Base-by-base conservation (phyloP, 2,329 filamentous ascomycete species). In the Sordariomycetes sp. region DNA sequence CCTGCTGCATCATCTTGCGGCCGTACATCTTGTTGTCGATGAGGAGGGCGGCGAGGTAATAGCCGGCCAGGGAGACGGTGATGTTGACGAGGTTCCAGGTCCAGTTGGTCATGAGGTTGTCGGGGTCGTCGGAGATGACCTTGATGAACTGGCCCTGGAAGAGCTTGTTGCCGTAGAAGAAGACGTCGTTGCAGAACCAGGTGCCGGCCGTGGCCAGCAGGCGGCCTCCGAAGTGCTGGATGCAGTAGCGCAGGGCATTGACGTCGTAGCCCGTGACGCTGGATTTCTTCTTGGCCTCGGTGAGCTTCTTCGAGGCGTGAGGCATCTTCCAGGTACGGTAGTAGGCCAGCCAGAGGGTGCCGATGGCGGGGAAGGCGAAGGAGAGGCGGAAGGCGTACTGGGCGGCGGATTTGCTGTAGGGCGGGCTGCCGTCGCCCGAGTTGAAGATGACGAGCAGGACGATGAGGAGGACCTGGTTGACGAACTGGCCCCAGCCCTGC, bases 101-200 rank as follows among this genome's bases (percentile, higher is more conserved):
- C 90, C 90, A 96, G 40, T 73, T 80, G 21, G 79, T 80, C 75
- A 94, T 83, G 55, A 95, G 75, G 7, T 83, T 86, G 23, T 67
- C 61, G 42, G 76, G 73, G 44, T 72, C 61, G 34, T 77, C 70
- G 35, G 79, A 83, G 46, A 95, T 80, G 52, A 92, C 82, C 21
- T 66, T 67, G 62, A 95, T 94, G 64, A 95, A 95, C 54, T 90
- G 75, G 42, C 74, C 75, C 64, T 94, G 88, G 74, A 95, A 95
- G 35, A 95, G 80, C 72, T 94, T 95, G 80, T 94, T 95, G 48
- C 90, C 90, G 66, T 96, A 96, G 70, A 96, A 96, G 72, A 96
- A 95, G 45, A 96, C 82, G 53, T 96, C 90, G 59, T 96, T 96
- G 65, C 81, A 85, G 61, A 90, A 96, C 90, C 90, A 96, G 23